A percentile compares a stretch with the other conserved stretches of the same genome.
Conservation (phyloP, 805 yeast species). For the Danielozyma ontarioensis region DNA sequence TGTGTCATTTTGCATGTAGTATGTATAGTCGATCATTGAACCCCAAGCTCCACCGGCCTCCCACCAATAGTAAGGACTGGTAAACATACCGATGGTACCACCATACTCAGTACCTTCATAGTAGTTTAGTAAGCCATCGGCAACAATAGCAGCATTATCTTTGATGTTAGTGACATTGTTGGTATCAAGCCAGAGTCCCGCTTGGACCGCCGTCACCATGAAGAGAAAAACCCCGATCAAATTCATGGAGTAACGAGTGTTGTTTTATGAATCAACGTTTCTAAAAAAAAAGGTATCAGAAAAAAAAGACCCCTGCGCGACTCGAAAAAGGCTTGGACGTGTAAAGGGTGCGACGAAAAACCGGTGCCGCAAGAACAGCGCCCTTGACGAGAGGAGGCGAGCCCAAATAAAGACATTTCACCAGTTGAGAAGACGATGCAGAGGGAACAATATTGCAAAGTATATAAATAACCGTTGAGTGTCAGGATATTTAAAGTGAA, state of each 20-base stretch:
- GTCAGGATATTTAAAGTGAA: too few relatives aligned
- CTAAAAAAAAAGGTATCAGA: constrained; percentile 1
- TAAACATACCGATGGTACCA: constrained; percentile 81
- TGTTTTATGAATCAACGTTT: constrained; percentile 4
- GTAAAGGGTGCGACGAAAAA: not conserved
- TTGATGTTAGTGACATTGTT: constrained; percentile 41
- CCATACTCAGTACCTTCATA: constrained; percentile 67
- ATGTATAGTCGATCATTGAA: constrained; percentile 72
- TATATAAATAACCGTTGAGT: too few relatives aligned
- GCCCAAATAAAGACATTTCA: too few relatives aligned
- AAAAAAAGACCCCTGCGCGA: not conserved
- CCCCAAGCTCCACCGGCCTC: constrained; percentile 98
- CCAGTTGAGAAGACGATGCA: too few relatives aligned
- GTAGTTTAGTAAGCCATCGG: constrained; percentile 75
- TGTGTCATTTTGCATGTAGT: constrained; percentile 62
- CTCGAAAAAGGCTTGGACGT: not conserved
- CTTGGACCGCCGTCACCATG: constrained; percentile 12
- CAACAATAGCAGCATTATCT: constrained; percentile 54
- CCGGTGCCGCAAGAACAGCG: not conserved
- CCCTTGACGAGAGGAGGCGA: too few relatives aligned
- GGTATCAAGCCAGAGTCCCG: constrained; percentile 35
- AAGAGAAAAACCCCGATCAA: constrained; percentile 4
- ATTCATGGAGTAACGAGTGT: constrained; percentile 1
- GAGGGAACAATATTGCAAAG: too few relatives aligned
- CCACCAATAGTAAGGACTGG: constrained; percentile 97